A percentile compares a stretch with the other conserved stretches of the same genome.
Evolutionary conservation across 345 rosid species (phyloP).

Genomic region (Citrus mangshanensis): DNA sequence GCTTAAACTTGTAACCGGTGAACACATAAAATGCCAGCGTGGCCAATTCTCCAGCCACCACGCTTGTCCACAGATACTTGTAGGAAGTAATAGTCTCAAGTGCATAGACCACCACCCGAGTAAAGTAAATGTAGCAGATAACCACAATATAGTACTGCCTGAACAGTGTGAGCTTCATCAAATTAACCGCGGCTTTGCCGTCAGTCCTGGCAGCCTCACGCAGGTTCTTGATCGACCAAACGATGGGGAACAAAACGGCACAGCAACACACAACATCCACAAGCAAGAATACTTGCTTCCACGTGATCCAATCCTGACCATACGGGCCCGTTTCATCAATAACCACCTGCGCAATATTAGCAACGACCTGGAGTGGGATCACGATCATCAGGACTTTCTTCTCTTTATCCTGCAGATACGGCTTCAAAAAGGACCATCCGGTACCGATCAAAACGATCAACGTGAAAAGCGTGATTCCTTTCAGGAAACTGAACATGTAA

Average conservation of each 20-base stretch:
- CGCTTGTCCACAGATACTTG: conserved; percentile 85
- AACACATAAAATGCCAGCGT: conserved; percentile 81
- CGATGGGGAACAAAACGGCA: conserved; percentile 90
- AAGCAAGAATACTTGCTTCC: conserved; percentile 87
- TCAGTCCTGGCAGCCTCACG: conserved; percentile 93
- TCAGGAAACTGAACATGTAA: conserved; percentile 88
- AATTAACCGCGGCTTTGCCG: conserved; percentile 92
- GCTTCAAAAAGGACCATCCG: conserved; percentile 97
- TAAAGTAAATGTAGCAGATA: conserved; percentile 92
- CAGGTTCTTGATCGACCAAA: conserved; percentile 95
- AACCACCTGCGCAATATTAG: conserved; percentile 89
- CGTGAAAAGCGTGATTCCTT: conserved; percentile 84
- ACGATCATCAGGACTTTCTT: conserved; percentile 95
- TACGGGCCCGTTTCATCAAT: conserved; percentile 83
- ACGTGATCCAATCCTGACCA: conserved; percentile 75
- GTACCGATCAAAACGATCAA: conserved; percentile 92
- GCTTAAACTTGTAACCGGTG: conserved; percentile 88
- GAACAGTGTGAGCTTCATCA: conserved; percentile 85
- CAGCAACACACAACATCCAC: conserved; percentile 96
- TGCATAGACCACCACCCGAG: conserved; percentile 85
- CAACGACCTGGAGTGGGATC: conserved; percentile 91
- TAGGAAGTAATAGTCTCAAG: conserved; percentile 89
- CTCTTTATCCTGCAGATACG: conserved; percentile 93
- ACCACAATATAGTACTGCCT: conserved; percentile 97
- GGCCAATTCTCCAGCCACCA: conserved; percentile 86